Base-by-base conservation (phyloP, 2,329 filamentous ascomycete genomes). In the Monilinia aucupariae region DNA sequence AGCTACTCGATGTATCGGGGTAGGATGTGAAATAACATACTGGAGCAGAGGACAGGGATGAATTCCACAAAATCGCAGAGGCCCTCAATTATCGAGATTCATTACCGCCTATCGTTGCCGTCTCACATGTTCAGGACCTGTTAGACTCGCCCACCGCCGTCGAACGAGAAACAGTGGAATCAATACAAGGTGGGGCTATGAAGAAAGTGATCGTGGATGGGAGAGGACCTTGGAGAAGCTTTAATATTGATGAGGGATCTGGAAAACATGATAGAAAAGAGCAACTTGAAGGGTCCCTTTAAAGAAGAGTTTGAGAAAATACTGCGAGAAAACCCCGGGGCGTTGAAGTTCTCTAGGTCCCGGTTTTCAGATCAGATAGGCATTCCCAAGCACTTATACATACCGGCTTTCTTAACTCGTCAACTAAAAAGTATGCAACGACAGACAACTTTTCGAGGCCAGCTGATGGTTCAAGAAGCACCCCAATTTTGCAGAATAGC, bases 131-230 rank as follows among this genome's bases (percentile, higher is more conserved):
- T 8, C 82, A 87, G 65, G 82, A 86, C 1, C 74, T 91, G 2
- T 78, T 88, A 51, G 76, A 75, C 12, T 85, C 83, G 2, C 83
- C 87, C 1, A 89, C 87, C 0, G 78, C 77, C 1, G 84, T 85
- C 1, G 88, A 91, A 74, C 79, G 88, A 52, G 88, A 90, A 72
- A 79, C 89, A 25, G 85, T 82, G 4, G 81, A 85, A 68, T 78
- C 91, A 43, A 74, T 82, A 22, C 76, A 79, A 15, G 78, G 77
- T 13, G 87, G 88, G 0, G 76, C 80, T 5, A 64, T 91, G 52
- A 78, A 86, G 49, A 84, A 83, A 71, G 78, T 91, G 13, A 79
- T 82, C 2, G 82, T 91, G n/a, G 82, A 85, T 3, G 79, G 79
- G 55, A 77, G 82, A 13, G 78, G 77, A 76, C 20, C 79, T 84